Conservation (phyloP, 2,329 filamentous ascomycete species). For the Epichloe gansuensis region DNA sequence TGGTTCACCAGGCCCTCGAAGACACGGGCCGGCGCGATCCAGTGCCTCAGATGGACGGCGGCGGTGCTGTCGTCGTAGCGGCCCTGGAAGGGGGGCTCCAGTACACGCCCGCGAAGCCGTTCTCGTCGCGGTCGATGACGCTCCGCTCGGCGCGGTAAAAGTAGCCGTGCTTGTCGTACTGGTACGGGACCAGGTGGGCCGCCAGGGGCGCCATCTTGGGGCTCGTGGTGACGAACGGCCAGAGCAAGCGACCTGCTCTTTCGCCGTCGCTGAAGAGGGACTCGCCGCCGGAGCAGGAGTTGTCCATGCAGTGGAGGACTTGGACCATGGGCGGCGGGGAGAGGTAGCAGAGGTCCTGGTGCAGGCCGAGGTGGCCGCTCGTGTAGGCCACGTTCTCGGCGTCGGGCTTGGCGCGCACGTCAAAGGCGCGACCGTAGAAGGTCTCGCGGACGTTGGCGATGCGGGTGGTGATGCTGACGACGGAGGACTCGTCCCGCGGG, state of each 20-base stretch:
- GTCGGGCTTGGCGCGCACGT: constrained; percentile 68
- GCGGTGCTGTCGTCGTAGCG: constrained; percentile 21
- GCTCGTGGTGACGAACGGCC: constrained; percentile 9
- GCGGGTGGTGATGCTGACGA: constrained; percentile 54
- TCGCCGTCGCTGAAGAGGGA: constrained; percentile 76
- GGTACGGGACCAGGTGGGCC: constrained; percentile 39
- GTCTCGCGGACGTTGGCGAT: constrained; percentile 74
- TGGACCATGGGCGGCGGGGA: constrained; percentile 68
- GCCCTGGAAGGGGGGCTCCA: constrained; percentile 73
- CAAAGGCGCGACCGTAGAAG: constrained; percentile 85
- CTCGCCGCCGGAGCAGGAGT: constrained; percentile 65
- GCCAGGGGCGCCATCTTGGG: constrained; percentile 8
- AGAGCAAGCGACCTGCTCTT: constrained; percentile 36
- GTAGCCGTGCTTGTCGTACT: constrained; percentile 54
- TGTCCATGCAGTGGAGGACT: constrained; percentile 78
- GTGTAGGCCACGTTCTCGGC: constrained; percentile 93
- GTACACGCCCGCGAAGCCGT: constrained; percentile 20
- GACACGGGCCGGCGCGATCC: constrained; percentile 34
- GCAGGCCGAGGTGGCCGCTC: constrained; percentile 65
- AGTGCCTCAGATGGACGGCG: constrained; percentile 18
- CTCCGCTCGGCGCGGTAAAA: constrained; percentile 47
- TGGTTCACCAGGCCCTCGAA: constrained; percentile 50
- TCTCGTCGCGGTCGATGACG: constrained; percentile 30
- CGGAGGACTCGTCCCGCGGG: constrained; percentile 51
- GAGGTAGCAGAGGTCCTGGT: constrained; percentile 90